Evolutionary conservation across 768 basidiomycete genomes (phyloP).

Genomic region (Terana coerulea): DNA sequence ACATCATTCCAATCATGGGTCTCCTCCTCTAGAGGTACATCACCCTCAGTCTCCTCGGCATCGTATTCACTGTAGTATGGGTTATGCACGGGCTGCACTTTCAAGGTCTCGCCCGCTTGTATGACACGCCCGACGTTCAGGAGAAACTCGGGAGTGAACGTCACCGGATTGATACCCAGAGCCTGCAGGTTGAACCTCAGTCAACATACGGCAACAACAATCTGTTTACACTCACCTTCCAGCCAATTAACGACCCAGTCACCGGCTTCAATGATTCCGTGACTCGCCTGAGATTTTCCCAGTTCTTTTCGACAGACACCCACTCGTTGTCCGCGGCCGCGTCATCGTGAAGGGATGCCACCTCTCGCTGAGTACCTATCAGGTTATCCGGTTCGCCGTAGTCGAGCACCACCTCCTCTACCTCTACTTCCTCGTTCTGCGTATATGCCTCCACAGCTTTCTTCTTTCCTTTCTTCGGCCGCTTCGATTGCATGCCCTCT

Average conservation of each 20-base stretch:
- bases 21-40: constrained; percentile 21
- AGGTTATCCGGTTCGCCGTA: constrained; percentile 25
- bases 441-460: constrained; percentile 18
- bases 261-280: constrained; percentile 12
- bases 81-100: constrained; percentile 10
- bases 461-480: constrained; percentile 29
- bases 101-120: constrained; percentile 18
- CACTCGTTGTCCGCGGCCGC: constrained; percentile 10
- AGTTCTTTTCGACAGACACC: constrained; percentile 22
- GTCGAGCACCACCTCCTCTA: constrained; percentile 28
- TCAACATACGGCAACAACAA: neutral
- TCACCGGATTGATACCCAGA: constrained; percentile 54
- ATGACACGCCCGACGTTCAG: constrained; percentile 42
- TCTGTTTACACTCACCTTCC: constrained; percentile 28
- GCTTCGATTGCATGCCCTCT: constrained; percentile 36
- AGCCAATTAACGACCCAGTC: constrained; percentile 26
- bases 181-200: constrained; percentile 33
- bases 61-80: constrained; percentile 12
- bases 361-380: constrained; percentile 19
- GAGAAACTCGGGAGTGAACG: constrained; percentile 57
- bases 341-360: neutral
- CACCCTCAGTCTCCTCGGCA: constrained; percentile 12
- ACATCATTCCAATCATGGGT: constrained; percentile 28
- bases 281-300: constrained; percentile 23
- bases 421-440: constrained; percentile 12